Base-by-base conservation (phyloP, 345 rosid genomes). In the Sonneratia caseolaris region DNA sequence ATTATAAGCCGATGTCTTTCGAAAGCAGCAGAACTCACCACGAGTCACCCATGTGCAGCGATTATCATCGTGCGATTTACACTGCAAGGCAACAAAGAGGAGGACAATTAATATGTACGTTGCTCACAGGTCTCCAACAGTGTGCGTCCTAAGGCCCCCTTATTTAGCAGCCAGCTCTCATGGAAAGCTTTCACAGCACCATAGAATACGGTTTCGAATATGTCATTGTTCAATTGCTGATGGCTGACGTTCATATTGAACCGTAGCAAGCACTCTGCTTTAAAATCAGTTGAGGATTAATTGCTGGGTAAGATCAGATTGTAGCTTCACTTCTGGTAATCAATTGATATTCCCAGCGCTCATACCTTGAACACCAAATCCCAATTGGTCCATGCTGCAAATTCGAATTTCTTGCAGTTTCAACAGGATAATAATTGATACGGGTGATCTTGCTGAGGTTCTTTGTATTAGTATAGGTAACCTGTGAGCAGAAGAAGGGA, bases 321-420 rank as follows among this genome's bases (percentile, higher is more conserved):
- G 68, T 21, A 74, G 78, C 71, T 47, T 71, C 80, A 91, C 98
- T 92, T 91, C 96, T 1, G 75, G 85, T 0, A 91, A 78, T 91
- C 98, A 82, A 89, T 89, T 49, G 96, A 80, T 96, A 89, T 88
- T 68, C 97, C 97, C 38, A 94, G 94, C 62, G 89, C 32, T 27
- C 32, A 94, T 96, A 73, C 98, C 97, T 80, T 94, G 96, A 36
- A 94, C 91, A 56, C 97, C 98, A 75, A 94, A 27, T 91, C 48
- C 98, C 97, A 70, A 93, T 85, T 5, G 98, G 98, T 49, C 97
- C 91, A 36, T 94, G 98, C 62, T 42, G 45, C 45, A 42, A 3
- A 13, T 47, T 47, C 51, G 51, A 47, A 47, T 47, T 47, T 47
- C 51, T 47, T 9, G 51, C 51, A 47, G 51, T 47, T 3, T 13